Percentiles rank a stretch among this genome's conserved stretches.
Conservation (phyloP, 768 basidiomycete genomes). For the Tricholomella constricta region DNA sequence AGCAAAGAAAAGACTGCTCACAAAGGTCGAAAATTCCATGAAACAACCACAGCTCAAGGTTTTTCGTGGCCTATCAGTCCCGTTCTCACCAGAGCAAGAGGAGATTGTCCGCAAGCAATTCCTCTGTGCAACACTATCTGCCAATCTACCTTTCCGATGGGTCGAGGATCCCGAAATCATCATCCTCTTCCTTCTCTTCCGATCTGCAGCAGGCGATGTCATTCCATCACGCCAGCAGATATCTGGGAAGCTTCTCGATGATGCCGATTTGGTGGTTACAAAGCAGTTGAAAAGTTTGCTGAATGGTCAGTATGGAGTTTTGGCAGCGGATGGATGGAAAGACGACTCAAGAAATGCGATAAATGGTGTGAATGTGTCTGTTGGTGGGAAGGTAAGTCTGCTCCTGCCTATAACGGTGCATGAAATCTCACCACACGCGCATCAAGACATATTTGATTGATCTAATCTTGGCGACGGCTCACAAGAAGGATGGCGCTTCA, state of each 20-base stretch:
- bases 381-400: slow-evolving; percentile 20
- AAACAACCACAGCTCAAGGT: slow-evolving; percentile 26
- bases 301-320: slow-evolving; percentile 15
- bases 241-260: slow-evolving; percentile 23
- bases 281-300: slow-evolving; percentile 13
- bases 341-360: slow-evolving; percentile 24
- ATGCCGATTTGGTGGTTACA: slow-evolving; percentile 6
- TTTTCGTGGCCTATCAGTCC: slow-evolving; percentile 25
- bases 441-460: slow-evolving; percentile 25
- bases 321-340: slow-evolving; percentile 29
- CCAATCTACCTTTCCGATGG: slow-evolving; percentile 30
- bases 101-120: slow-evolving; percentile 23
- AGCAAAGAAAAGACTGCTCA: slow-evolving; percentile 19
- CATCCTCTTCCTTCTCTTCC: slow-evolving; percentile 29
- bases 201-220: slow-evolving; percentile 22
- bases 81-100: slow-evolving; percentile 22
- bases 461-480: slow-evolving; percentile 20
- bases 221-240: slow-evolving; percentile 22
- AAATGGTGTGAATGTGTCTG: slow-evolving; percentile 25
- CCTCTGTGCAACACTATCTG: slow-evolving; percentile 26
- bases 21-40: slow-evolving; percentile 17
- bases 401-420: neutral
- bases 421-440: neutral
- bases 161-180: slow-evolving; percentile 26
- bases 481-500: slow-evolving; percentile 25